Base-by-base conservation (phyloP, 495 filamentous ascomycete genomes). In the Daldinia childiae region DNA sequence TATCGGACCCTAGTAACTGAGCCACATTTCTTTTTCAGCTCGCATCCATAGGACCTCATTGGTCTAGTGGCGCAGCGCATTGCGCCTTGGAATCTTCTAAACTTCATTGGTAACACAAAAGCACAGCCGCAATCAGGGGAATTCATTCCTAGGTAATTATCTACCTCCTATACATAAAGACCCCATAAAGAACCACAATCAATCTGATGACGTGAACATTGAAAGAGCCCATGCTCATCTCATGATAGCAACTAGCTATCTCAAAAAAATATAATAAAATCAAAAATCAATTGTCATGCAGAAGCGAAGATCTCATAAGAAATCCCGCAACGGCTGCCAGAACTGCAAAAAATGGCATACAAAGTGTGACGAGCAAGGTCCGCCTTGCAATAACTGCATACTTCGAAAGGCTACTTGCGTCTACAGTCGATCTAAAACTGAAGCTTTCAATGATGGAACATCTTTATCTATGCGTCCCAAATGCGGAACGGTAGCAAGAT, bases 331-430 rank as follows among this genome's bases (percentile, higher is more conserved):
- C 45, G 79, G 79, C 14, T 80, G 79, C 62, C 66, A 72, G 61
- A 80, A 80, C 60, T 80, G 79, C 63, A 80, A 80, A 41, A 79
- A 76, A 63, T 74, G 79, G 74, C 79, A 79, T 38, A 75, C 77
- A n/a, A 80, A 80, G 68, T 80, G 79, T 59, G 79, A 80, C 51
- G 79, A 80, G 69, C 34, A 48, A 62, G 76, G 77, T 4, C 79
- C 79, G 29, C 76, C 76, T 8, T 80, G 79, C 63, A 75, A 73
- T 36, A 80, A 79, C 43, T 80, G 79, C 66, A 67, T 69, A 9
- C 73, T 78, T 15, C 76, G 79, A 41, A 76, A 78, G 56, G 74
- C 74, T 14, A 71, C 57, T 11, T 74, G 71, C 45, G 71, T 74
- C 24, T 80, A 77, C 64, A 70, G 48, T 38, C 76, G 68, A 34